Base-by-base conservation (phyloP, 2,329 filamentous ascomycete species). In the Venturia pyrina region DNA sequence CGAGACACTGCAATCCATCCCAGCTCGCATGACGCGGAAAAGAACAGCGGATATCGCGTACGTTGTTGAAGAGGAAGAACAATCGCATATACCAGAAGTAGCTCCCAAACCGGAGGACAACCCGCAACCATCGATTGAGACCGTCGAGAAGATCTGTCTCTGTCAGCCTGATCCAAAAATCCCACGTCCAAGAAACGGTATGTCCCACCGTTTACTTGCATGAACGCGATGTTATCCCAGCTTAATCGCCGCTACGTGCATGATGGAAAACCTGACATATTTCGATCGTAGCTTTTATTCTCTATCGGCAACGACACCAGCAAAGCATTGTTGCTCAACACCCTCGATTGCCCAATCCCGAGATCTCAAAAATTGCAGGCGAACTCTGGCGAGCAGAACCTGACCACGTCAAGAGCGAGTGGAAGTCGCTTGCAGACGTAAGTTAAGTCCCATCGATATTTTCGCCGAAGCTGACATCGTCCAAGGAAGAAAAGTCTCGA, bases 341-440 rank as follows among this genome's bases (percentile, higher is more conserved):
- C 72, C 93, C 93, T n/a, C 90, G 91, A 57, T 85, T 97, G 69
- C 88, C 93, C 59, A 98, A 98, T 77, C 93, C 93, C 3, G 91
- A 97, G 64, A 96, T 98, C 71, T 97, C 93, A 69, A 97, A 97
- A 78, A 96, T 98, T 71, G 96, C 98, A 70, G 93, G 93, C 64
- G 86, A 91, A 75, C 89, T 93, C 84, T 99, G 95, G 95, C 87
- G 89, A 72, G 84, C 87, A 66, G 87, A 96, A 73, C 78, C 87
- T 4, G 83, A 88, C 32, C 85, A 89, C 64, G 83, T 87, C 66
- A 96, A 96, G 78, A 85, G 87, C 69, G 84, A 88, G 75, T 99
- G 95, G 95, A 96, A 95, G 76, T 83, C 84, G 68, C 84, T 96
- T 66, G 95, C 95, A 67, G 91, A 96, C 78, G 90, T 88, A 78